A percentile compares a stretch with the other conserved stretches of the same genome.
These are phyloP conservation scores for Diplodia seriata DNA, from an alignment of 2,329 filamentous ascomycete species.

Conservation along the genomic window DNA sequence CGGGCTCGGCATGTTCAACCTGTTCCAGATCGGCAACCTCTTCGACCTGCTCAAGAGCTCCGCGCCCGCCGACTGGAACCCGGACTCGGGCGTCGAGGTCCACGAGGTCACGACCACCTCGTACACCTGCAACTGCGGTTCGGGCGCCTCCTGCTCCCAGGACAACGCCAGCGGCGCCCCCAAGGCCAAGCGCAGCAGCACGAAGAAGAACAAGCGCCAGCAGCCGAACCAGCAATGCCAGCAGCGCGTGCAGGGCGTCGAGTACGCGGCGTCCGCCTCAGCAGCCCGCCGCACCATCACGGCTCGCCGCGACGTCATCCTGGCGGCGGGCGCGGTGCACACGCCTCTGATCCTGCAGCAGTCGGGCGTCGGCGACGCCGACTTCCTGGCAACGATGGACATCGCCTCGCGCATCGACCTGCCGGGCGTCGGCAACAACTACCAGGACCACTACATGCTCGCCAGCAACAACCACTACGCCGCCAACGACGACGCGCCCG, in stretches of 20 bases:
- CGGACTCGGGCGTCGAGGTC: constrained; percentile 10
- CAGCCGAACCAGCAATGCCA: constrained; percentile 4
- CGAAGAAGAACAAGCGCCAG: constrained; percentile 27
- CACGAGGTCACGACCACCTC: constrained; percentile 15
- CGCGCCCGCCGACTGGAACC: constrained; percentile 12
- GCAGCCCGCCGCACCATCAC: constrained; percentile 41
- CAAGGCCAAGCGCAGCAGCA: neutral
- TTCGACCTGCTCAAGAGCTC: constrained; percentile 21
- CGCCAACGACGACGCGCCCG: constrained; percentile 37
- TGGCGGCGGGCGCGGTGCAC: constrained; percentile 64
- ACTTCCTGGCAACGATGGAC: constrained; percentile 38
- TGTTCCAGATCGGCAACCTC: constrained; percentile 7
- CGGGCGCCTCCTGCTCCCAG: constrained; percentile 3
- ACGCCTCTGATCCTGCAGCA: constrained; percentile 67
- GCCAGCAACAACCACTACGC: constrained; percentile 37
- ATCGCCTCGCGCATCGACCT: constrained; percentile 41
- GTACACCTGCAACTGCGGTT: constrained; percentile 9
- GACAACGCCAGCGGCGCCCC: neutral
- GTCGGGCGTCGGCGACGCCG: constrained; percentile 63
- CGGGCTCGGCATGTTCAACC: constrained; percentile 18
- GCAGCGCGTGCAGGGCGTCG: constrained; percentile 24
- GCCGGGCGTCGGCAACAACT: constrained; percentile 43
- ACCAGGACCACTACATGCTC: constrained; percentile 38
- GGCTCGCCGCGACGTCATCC: constrained; percentile 59
- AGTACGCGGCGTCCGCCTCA: constrained; percentile 7